phyloP scores from a whole-genome alignment of 768 basidiomycete species.

The Postia placenta region DNA sequence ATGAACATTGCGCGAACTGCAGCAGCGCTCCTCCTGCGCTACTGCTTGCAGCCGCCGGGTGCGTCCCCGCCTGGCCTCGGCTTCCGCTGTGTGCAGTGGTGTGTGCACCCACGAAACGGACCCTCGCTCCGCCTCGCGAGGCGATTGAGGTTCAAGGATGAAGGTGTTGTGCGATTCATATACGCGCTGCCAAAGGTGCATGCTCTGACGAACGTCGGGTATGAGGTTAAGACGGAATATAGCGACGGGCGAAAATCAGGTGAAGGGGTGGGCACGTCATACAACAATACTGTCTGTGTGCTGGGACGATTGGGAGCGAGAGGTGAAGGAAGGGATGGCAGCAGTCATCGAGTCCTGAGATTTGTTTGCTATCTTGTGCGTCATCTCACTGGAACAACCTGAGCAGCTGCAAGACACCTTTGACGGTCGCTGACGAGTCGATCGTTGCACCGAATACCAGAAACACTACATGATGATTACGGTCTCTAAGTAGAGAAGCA shows the following conservation, averaged over 20 bases:
- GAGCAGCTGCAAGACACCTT: too few relatives aligned
- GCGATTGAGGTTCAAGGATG: constrained; percentile 41
- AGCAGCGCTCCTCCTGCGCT: constrained; percentile 26
- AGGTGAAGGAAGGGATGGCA: constrained; percentile 26
- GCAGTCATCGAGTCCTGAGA: constrained; percentile 6
- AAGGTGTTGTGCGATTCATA: constrained; percentile 35
- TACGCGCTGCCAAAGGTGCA: constrained; percentile 25
- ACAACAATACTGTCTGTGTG: constrained; percentile 43
- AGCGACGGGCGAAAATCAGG: constrained; percentile 20
- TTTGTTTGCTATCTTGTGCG: neutral
- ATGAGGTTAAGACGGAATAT: constrained; percentile 18
- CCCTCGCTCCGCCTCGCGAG: constrained; percentile 33
- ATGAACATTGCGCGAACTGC: constrained; percentile 39
- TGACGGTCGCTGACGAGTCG: too few relatives aligned
- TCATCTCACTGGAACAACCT: too few relatives aligned
- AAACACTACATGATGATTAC: too few relatives aligned
- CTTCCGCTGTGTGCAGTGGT: constrained; percentile 45
- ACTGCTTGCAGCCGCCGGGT: constrained; percentile 19
- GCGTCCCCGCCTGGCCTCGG: constrained; percentile 28
- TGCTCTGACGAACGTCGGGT: constrained; percentile 21
- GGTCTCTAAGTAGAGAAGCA: too few relatives aligned
- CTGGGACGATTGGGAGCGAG: constrained; percentile 57
- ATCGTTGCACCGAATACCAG: too few relatives aligned
- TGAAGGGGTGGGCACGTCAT: constrained; percentile 21
- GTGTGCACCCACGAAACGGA: constrained; percentile 31